Evolutionary conservation across 2,329 filamentous ascomycete species (phyloP), one percentile per base, ranked within the genome.

Genomic region (Trichophaea hybrida): DNA sequence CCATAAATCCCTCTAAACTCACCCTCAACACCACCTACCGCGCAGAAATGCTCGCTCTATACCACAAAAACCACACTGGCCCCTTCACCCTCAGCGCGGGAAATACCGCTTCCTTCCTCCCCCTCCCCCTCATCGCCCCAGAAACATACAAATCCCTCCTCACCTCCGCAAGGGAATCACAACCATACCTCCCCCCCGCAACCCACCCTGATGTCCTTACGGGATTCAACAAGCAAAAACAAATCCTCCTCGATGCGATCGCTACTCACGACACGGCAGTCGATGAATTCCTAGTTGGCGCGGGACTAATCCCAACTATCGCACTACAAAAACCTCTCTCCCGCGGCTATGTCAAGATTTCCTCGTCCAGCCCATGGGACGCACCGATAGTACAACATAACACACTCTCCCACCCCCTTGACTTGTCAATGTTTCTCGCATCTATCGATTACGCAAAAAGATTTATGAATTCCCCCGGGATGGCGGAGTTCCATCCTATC

Each of bases 401-500:
- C 59, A 70, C 69, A 13, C 43, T 63, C 24, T 43, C 51, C 12
- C 48, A 61, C 46, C 59, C 59, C 1, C 40, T 61, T 12, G 56
- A 61, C 43, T 37, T 58, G 15, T 1, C 53, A 38, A 57, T 60
- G 8, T 13, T 40, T 33, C 13, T 52, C 31, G 57, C 49, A 34
- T 51, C 46, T 1, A 10, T 55, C 17, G 15, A 24, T n/a, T 34
- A 40, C 12, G 53, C n/a, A n/a, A 10, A 7, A 5, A 6, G 53
- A 7, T 55, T 55, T 44, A n/a, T 44, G 12, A 15, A 17, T 1
- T 15, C 33, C n/a, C 4, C 33, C 33, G 52, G 10, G 7, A 34
- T 53, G 8, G n/a, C 10, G 12, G 87, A 93, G 74, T 82, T 88
- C 61, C 86, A 86, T 0, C 88, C 88, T 0, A 88, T 88, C 4